A percentile compares a stretch with the other conserved stretches of the same genome.
Evolutionary conservation across 2,329 filamentous ascomycete genomes (phyloP).

Genomic region (Cladosporium sp.): DNA sequence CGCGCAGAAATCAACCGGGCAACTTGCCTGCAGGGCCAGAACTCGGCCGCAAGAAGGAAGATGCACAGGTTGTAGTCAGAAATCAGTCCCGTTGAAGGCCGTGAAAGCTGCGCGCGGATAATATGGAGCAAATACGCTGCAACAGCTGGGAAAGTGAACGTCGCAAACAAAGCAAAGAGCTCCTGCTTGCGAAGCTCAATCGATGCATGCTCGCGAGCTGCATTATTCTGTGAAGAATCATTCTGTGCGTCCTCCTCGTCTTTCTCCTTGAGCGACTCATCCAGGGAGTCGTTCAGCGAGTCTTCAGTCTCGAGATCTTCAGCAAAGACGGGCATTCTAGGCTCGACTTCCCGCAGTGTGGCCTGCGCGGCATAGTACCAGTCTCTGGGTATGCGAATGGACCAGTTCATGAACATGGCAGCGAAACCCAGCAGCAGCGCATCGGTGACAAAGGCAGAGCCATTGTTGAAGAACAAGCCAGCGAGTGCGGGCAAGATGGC

Average conservation of each 20-base stretch:
- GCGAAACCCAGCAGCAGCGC: constrained; percentile 73
- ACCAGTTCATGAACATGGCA: constrained; percentile 87
- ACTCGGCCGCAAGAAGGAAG: constrained; percentile 80
- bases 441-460: constrained; percentile 77
- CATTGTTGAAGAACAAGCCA: constrained; percentile 79
- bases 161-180: constrained; percentile 66
- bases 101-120: constrained; percentile 73
- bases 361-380: constrained; percentile 50
- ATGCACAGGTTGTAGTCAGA: constrained; percentile 91
- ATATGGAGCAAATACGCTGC: constrained; percentile 81
- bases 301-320: constrained; percentile 19
- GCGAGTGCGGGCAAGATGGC: constrained; percentile 82
- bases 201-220: constrained; percentile 37
- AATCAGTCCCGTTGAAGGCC: constrained; percentile 78
- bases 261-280: constrained; percentile 9
- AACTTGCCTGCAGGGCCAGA: constrained; percentile 75
- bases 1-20: constrained; percentile 73
- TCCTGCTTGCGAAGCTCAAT: constrained; percentile 70
- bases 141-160: constrained; percentile 71
- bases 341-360: constrained; percentile 13
- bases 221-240: constrained; percentile 10
- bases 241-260: constrained; percentile 10
- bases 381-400: constrained; percentile 79
- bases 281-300: constrained; percentile 19
- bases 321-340: constrained; percentile 8